Percentiles rank a stretch among this genome's conserved stretches.
Conservation (phyloP, 164 flowering plant species). For the Vitis riparia region DNA sequence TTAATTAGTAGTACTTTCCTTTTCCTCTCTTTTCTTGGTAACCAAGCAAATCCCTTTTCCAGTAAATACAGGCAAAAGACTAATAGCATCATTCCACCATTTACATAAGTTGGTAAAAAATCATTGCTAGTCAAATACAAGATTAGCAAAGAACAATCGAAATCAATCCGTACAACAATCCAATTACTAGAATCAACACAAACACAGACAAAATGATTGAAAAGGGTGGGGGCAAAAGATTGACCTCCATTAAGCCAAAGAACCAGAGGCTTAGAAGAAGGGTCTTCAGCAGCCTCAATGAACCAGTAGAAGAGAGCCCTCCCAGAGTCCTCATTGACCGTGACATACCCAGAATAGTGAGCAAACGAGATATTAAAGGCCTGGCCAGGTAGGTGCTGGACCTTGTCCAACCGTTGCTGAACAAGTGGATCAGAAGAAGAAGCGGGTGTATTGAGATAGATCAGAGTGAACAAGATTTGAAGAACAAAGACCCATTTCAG, state of each 20-base stretch:
- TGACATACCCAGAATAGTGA: constrained; percentile 80
- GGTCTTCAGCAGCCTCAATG: constrained; percentile 74
- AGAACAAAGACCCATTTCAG: constrained; percentile 30
- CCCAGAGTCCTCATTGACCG: constrained; percentile 65
- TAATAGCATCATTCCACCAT: no score
- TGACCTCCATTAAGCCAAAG: constrained; percentile 97
- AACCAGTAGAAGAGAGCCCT: constrained; percentile 91
- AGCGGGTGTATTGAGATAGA: constrained; percentile 10
- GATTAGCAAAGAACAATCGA: neutral
- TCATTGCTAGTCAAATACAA: neutral
- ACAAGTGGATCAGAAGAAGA: constrained; percentile 26
- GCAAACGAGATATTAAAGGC: constrained; percentile 58
- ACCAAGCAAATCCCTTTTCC: no score
- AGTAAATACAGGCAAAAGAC: no score
- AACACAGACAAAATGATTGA: neutral
- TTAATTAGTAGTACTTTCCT: no score
- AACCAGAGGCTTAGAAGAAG: constrained; percentile 81
- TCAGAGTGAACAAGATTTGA: constrained; percentile 11
- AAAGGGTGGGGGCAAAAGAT: no score
- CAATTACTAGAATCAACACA: neutral
- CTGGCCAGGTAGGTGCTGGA: constrained; percentile 69
- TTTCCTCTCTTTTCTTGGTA: no score
- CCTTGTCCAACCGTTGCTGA: constrained; percentile 56
- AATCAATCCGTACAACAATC: neutral
- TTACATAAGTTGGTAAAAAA: neutral